phyloP scores from a whole-genome alignment of 2,329 filamentous ascomycete species.

The Calonectria naviculata region DNA sequence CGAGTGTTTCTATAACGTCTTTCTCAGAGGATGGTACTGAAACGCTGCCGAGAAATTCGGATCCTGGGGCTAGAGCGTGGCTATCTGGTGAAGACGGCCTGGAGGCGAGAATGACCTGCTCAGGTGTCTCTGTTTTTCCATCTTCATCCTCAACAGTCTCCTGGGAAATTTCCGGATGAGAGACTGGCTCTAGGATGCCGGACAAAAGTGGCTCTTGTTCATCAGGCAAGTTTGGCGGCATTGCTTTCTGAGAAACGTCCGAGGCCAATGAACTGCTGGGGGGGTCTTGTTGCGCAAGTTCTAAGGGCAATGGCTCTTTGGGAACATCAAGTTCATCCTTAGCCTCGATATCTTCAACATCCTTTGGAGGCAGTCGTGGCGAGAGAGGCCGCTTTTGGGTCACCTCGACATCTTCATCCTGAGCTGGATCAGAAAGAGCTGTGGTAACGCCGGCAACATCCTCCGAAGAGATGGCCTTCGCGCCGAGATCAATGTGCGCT shows the following conservation, averaged over 20 bases:
- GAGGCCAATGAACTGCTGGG: not conserved
- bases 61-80: not conserved
- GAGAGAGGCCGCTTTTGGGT: not conserved
- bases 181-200: not conserved
- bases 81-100: not conserved
- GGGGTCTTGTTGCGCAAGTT: not conserved
- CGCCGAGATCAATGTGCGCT: not conserved
- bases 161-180: not conserved
- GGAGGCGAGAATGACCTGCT: not conserved
- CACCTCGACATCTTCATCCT: not conserved
- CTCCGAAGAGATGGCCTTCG: not conserved
- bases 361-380: not conserved
- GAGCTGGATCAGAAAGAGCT: not conserved
- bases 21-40: not conserved
- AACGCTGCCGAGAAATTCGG: not conserved
- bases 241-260: not conserved
- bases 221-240: not conserved
- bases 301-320: not conserved
- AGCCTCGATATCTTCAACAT: not conserved
- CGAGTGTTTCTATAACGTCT: not conserved
- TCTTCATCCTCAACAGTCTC: not conserved
- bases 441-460: not conserved
- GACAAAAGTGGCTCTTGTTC: not conserved
- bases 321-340: not conserved
- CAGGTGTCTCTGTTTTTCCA: not conserved